Evolutionary conservation across 2,329 filamentous ascomycete species (phyloP).

Genomic region (Tetracladium maxilliforme): DNA sequence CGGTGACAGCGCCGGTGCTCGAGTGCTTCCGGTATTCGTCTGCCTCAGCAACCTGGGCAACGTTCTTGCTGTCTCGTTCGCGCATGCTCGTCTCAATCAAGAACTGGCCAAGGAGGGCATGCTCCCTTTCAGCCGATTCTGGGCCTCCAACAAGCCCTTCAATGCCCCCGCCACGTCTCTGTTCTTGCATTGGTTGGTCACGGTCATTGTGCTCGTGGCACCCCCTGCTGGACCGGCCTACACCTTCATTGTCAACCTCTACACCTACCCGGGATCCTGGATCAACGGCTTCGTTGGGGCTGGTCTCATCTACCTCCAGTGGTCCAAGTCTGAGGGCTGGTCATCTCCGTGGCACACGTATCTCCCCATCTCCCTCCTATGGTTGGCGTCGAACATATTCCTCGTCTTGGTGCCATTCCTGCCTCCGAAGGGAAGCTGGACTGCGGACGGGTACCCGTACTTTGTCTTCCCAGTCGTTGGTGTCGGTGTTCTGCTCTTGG

Average conservation of each 20-base stretch:
- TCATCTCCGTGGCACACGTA: constrained; percentile 14
- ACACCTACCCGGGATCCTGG: constrained; percentile 20
- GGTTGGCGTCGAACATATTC: constrained; percentile 16
- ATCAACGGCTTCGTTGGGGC: constrained; percentile 17
- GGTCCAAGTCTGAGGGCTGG: constrained; percentile 13
- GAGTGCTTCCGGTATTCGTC: constrained; percentile 27
- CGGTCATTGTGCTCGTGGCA: constrained; percentile 36
- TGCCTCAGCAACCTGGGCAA: constrained; percentile 30
- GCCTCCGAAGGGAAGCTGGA: constrained; percentile 10
- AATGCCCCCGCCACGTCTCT: constrained; percentile 18
- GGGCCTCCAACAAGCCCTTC: constrained; percentile 11
- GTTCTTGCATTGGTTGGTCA: constrained; percentile 45
- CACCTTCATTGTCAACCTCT: constrained; percentile 21
- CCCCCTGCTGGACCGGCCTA: constrained; percentile 27
- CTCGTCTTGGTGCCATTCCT: constrained; percentile 20
- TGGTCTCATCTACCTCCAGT: constrained; percentile 18
- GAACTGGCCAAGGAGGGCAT: constrained; percentile 30
- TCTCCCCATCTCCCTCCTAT: constrained; percentile 13
- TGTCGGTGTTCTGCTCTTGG: constrained; percentile 16
- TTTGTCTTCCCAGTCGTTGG: constrained; percentile 20
- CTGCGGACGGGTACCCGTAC: constrained; percentile 15
- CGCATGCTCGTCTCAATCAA: constrained; percentile 29
- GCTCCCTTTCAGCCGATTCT: constrained; percentile 23
- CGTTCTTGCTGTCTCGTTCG: constrained; percentile 30
- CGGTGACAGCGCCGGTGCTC: constrained; percentile 22